phyloP scores from a whole-genome alignment of 2,329 filamentous ascomycete species.

The Calycina herbarum region DNA sequence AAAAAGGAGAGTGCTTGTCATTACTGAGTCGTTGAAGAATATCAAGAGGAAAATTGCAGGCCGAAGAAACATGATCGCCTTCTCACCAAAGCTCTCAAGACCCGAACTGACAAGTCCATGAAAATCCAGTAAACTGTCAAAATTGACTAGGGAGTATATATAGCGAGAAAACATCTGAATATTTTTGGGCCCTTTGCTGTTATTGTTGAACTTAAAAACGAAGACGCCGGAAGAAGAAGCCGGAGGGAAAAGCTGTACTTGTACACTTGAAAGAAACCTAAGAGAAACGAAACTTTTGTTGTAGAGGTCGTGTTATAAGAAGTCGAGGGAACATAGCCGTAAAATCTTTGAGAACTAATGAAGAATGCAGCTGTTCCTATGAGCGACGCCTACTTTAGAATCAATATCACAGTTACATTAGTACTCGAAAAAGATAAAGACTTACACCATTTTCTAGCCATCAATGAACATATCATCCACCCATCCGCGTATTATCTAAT shows the following conservation, averaged over 20 bases:
- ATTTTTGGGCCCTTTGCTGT: background rate
- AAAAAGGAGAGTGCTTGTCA: background rate
- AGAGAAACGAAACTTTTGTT: background rate
- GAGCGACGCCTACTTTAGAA: background rate
- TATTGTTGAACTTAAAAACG: background rate
- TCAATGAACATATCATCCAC: background rate
- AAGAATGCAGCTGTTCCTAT: background rate
- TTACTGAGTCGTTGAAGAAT: background rate
- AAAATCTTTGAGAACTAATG: background rate
- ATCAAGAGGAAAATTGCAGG: no score
- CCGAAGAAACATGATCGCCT: no score
- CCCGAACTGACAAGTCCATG: no score
- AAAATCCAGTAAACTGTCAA: no score
- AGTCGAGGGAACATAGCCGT: background rate
- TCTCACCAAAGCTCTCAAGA: no score
- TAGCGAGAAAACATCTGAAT: no score
- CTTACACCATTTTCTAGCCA: background rate
- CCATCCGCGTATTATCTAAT: background rate
- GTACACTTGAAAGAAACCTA: background rate
- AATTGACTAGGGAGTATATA: no score
- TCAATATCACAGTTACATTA: background rate
- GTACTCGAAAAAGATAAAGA: slow-evolving; percentile 1
- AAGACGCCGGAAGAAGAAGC: background rate
- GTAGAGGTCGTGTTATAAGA: background rate
- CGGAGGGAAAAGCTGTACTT: background rate